Base-by-base conservation (phyloP, 345 rosid species). In the Ricinus communis region DNA sequence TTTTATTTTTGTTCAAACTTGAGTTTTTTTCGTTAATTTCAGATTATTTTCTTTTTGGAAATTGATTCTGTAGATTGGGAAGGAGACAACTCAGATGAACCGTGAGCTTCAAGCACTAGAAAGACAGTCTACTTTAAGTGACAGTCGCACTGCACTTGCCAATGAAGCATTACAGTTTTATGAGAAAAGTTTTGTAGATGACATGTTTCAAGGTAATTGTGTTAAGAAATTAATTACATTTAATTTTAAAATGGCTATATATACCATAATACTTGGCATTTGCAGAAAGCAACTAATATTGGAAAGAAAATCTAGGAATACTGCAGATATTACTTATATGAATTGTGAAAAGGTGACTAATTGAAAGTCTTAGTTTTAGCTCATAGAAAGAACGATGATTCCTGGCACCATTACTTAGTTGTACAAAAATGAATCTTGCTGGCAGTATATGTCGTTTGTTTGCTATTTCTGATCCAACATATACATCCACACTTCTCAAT, bases 131-230 rank as follows among this genome's bases (percentile, higher is more conserved):
- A 74, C 72, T 80, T 79, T 84, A 1, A 81, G 70, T 58, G 84
- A 83, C 79, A 75, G 54, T 56, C 85, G 76, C 65, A 65, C 87
- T 49, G 86, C 82, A 69, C 80, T 85, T 53, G 74, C 79, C 52
- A 79, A 77, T 60, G 92, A 92, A 79, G 87, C 84, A 53, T 63
- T 86, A 40, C 80, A 83, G 79, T 30, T 75, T 55, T 85, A 77
- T 75, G 86, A 87, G 52, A 81, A 86, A 55, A 69, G 81, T 52
- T 85, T 87, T 58, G 56, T 60, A 4, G 81, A 79, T 47, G 82
- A 82, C 45, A 71, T 85, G 84, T 82, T 86, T 78, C 79, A 82
- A 82, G 99, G 99, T 95, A 71, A 74, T 67, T 68, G 57, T 62
- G 1, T 45, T 22, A 65, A 28, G 58, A 70, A 46, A 33, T 57